Conservation (phyloP, 75 land plant genomes). For the Larix kaempferi region DNA sequence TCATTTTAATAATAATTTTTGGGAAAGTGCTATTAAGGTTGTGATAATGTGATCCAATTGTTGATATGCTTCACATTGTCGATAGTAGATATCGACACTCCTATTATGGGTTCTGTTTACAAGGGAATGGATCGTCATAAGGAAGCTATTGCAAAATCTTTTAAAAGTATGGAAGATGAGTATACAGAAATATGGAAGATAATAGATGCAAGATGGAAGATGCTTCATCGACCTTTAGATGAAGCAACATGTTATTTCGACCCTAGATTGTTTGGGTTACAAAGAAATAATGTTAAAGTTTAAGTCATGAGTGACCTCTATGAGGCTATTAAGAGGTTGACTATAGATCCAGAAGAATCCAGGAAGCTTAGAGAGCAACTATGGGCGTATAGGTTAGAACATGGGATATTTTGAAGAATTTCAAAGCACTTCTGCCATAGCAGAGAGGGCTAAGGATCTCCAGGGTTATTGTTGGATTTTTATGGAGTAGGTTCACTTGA, state of each 20-base stretch:
- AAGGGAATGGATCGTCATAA: neutral
- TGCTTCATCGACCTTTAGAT: neutral
- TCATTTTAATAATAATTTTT: neutral
- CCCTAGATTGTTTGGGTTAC: neutral
- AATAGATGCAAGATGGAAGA: neutral
- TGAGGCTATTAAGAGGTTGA: neutral
- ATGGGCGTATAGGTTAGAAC: neutral
- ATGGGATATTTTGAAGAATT: neutral
- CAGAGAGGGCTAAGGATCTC: too few species aligned
- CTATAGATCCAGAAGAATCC: neutral
- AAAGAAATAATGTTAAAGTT: neutral
- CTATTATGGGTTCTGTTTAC: neutral
- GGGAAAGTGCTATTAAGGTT: neutral
- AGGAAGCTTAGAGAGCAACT: neutral
- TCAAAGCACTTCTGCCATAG: neutral
- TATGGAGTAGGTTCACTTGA: too few species aligned
- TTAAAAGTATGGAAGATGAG: neutral
- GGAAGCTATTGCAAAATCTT: neutral
- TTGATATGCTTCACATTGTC: neutral
- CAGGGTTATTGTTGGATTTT: too few species aligned
- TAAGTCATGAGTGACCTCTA: neutral
- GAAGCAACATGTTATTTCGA: neutral
- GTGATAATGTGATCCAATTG: neutral
- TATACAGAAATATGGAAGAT: neutral
- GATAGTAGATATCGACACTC: neutral